phyloP scores from a whole-genome alignment of 352 stramenopile genomes.

The Globisporangium radiosum region DNA sequence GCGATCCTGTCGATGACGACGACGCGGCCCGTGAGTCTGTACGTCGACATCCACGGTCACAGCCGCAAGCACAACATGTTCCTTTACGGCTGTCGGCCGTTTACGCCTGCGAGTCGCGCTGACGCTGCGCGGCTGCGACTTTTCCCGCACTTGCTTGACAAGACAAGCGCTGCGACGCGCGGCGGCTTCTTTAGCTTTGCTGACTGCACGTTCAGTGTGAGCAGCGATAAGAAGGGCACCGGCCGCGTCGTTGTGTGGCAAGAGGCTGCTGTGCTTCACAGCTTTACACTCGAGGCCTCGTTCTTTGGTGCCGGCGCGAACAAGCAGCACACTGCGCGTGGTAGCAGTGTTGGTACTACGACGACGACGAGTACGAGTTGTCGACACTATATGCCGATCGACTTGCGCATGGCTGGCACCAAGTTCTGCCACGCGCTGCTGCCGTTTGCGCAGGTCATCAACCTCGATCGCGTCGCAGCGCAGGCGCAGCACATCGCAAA shows the following conservation, averaged over 20 bases:
- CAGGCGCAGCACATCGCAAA: not conserved
- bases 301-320: conserved; percentile 59
- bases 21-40: conserved; percentile 52
- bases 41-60: conserved; percentile 88
- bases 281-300: conserved; percentile 72
- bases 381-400: conserved; percentile 43
- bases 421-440: conserved; percentile 53
- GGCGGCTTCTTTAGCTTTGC: conserved; percentile 58
- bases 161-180: conserved; percentile 29
- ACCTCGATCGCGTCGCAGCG: conserved; percentile 23
- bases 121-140: conserved; percentile 54
- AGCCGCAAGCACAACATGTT: conserved; percentile 88
- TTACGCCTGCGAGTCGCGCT: conserved; percentile 22
- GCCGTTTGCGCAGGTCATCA: conserved; percentile 52
- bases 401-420: conserved; percentile 39
- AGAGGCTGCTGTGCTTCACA: conserved; percentile 58
- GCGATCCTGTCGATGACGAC: conserved; percentile 53
- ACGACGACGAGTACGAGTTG: not conserved
- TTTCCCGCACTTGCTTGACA: conserved; percentile 65
- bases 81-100: conserved; percentile 69
- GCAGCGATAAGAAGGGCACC: conserved; percentile 47
- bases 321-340: conserved; percentile 11
- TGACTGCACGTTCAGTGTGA: conserved; percentile 72
- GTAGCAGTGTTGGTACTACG: not conserved
- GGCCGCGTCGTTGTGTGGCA: conserved; percentile 63